A percentile compares a stretch with the other conserved stretches of the same genome.
These are phyloP conservation scores for Candida methanosorbosa DNA, from an alignment of 805 yeast species.

Conservation along the genomic window DNA sequence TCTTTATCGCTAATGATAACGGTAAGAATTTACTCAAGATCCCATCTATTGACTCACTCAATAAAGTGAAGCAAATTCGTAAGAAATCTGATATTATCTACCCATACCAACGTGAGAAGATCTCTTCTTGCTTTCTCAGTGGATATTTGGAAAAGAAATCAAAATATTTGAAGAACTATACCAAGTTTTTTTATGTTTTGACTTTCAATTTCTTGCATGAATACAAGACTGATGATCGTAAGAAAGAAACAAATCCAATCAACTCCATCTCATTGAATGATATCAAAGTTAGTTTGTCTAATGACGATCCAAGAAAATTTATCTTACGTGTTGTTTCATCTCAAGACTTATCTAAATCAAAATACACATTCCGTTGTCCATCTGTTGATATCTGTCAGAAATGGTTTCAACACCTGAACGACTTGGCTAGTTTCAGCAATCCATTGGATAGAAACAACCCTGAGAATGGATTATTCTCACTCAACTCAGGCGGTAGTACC, in stretches of 20 bases:
- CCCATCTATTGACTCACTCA: conserved; percentile 18
- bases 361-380: conserved; percentile 34
- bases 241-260: conserved; percentile 40
- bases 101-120: conserved; percentile 44
- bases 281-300: conserved; percentile 21
- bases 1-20: conserved; percentile 40
- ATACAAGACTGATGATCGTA: conserved; percentile 48
- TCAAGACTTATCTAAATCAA: conserved; percentile 16
- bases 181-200: conserved; percentile 55
- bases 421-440: conserved; percentile 37
- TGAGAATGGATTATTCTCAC: conserved; percentile 18
- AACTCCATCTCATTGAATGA: conserved; percentile 31
- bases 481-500: neutral
- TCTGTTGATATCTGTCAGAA: conserved; percentile 32
- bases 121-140: conserved; percentile 45
- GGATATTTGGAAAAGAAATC: conserved; percentile 56
- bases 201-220: conserved; percentile 64
- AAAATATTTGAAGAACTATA: conserved; percentile 51
- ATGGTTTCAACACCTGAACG: conserved; percentile 50
- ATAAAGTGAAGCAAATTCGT: conserved; percentile 28
- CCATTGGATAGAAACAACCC: conserved; percentile 43
- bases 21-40: conserved; percentile 33
- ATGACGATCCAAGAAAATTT: conserved; percentile 29
- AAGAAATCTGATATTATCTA: conserved; percentile 43
- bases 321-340: conserved; percentile 26